Conservation (phyloP, 306 rosid genomes). For the Prunus salicina region DNA sequence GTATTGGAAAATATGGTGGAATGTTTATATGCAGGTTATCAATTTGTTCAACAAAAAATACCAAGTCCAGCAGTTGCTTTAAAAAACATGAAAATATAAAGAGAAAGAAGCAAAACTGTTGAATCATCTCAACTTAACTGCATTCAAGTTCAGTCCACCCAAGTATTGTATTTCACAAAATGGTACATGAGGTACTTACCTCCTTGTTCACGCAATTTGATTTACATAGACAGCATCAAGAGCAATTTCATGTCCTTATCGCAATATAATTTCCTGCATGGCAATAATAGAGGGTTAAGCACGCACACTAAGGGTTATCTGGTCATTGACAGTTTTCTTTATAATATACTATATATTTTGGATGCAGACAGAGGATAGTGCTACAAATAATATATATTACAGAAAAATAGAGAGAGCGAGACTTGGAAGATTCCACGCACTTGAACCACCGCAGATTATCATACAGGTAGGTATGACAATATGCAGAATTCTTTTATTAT, state of each 20-base stretch:
- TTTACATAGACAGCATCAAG: background rate
- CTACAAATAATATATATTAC: too few species aligned
- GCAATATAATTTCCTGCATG: background rate
- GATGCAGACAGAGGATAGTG: too few species aligned
- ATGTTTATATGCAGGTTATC: background rate
- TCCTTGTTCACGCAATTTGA: conserved; percentile 6
- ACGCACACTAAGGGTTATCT: background rate
- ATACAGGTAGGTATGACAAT: background rate
- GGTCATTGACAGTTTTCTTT: background rate
- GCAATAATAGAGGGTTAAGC: background rate
- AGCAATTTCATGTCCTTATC: background rate
- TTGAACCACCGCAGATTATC: background rate
- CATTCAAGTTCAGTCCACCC: background rate
- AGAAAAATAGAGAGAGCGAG: too few species aligned
- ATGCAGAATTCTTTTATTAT: background rate
- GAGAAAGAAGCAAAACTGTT: background rate
- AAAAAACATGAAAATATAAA: background rate
- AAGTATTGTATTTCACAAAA: background rate
- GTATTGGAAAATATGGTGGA: background rate
- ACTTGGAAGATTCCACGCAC: too few species aligned
- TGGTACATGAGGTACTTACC: background rate
- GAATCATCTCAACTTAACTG: conserved; percentile 5
- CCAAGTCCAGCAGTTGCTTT: conserved; percentile 1
- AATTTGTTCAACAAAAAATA: conserved; percentile 2
- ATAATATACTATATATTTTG: background rate